Percentiles rank a stretch among this genome's conserved stretches.
Conservation (phyloP, 352 stramenopile genomes). For the Phytopythium ostracodes region DNA sequence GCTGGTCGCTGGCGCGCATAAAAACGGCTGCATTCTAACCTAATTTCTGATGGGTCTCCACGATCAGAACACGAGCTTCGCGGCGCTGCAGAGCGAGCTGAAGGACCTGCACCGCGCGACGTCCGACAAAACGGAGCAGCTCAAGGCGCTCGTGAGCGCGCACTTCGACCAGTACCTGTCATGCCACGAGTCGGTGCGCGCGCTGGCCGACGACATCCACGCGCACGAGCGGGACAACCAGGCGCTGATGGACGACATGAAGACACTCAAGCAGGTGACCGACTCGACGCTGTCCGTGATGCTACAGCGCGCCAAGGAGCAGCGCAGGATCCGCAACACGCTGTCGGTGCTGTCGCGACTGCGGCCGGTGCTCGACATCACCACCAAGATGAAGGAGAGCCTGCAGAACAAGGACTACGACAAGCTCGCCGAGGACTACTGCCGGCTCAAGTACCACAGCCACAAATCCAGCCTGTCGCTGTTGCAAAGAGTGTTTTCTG, state of each 20-base stretch:
- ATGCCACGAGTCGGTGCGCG: constrained; percentile 73
- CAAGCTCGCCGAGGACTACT: constrained; percentile 70
- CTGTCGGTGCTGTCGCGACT: constrained; percentile 63
- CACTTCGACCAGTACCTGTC: constrained; percentile 85
- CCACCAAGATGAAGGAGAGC: constrained; percentile 70
- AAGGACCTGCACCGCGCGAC: constrained; percentile 64
- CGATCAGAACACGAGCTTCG: constrained; percentile 65
- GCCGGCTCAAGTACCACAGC: constrained; percentile 60
- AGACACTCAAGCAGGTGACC: constrained; percentile 49
- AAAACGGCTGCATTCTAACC: neutral
- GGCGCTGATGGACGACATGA: constrained; percentile 44
- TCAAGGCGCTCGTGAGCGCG: constrained; percentile 74
- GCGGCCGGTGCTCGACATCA: constrained; percentile 69
- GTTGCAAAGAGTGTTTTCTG: constrained; percentile 50
- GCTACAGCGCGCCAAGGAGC: constrained; percentile 68
- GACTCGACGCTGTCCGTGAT: constrained; percentile 74
- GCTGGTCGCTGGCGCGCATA: neutral
- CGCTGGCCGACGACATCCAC: constrained; percentile 56
- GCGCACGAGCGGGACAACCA: constrained; percentile 59
- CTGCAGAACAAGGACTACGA: constrained; percentile 62
- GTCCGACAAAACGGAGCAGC: constrained; percentile 80
- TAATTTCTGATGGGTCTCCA: no score
- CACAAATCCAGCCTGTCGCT: constrained; percentile 52
- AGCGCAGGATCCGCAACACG: constrained; percentile 73
- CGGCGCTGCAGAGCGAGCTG: constrained; percentile 57